phyloP scores from a whole-genome alignment of 495 filamentous ascomycete species.

The Pyronema omphalodes region DNA sequence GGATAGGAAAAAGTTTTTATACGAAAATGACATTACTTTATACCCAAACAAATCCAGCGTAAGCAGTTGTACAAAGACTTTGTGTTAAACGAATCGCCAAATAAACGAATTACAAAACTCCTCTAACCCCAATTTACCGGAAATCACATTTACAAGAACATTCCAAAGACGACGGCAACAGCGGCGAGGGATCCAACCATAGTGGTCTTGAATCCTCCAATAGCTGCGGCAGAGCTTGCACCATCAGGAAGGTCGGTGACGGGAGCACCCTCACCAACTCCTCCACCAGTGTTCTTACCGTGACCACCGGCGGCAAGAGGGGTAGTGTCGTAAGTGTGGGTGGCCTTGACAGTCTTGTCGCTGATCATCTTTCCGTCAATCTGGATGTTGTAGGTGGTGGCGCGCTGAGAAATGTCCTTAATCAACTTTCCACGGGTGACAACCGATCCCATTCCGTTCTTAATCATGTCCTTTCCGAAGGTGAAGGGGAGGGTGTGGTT shows the following conservation, averaged over 20 bases:
- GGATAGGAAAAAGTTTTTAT: no score
- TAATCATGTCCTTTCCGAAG: conserved; percentile 17
- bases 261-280: conserved; percentile 8
- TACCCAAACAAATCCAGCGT: neutral
- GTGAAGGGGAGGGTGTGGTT: conserved; percentile 21
- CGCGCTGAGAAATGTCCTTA: neutral
- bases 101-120: neutral
- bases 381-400: conserved; percentile 11
- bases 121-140: neutral
- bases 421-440: conserved; percentile 23
- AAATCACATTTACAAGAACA: conserved; percentile 6
- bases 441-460: conserved; percentile 12
- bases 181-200: neutral
- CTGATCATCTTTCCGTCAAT: conserved; percentile 8
- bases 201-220: neutral
- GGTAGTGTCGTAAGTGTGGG: conserved; percentile 10
- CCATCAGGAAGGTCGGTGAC: neutral
- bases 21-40: conserved; percentile 1
- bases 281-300: conserved; percentile 22
- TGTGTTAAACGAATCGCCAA: neutral
- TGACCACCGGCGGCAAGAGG: conserved; percentile 14
- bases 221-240: neutral
- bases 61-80: neutral
- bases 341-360: conserved; percentile 7
- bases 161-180: conserved; percentile 2